Evolutionary conservation across 2,329 filamentous ascomycete species (phyloP).

Genomic region (Immersiporthe knoxdaviesiana): DNA sequence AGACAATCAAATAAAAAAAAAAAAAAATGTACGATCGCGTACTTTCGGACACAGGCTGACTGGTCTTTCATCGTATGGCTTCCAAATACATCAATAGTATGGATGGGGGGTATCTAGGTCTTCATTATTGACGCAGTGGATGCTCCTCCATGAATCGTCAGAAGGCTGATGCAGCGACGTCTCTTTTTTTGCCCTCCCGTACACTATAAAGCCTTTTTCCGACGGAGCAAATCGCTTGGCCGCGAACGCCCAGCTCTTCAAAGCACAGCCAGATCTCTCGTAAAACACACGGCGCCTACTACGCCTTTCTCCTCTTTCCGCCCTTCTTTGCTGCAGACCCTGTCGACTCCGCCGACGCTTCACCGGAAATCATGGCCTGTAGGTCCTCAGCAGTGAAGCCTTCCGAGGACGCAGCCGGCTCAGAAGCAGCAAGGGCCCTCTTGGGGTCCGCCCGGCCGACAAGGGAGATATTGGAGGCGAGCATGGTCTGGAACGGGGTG

Average conservation of each 20-base stretch:
- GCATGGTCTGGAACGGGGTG: slow-evolving; percentile 76
- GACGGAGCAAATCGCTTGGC: background rate
- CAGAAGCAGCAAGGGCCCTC: slow-evolving; percentile 44
- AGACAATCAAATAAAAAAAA: background rate
- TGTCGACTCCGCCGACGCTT: slow-evolving; percentile 40
- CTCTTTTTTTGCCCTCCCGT: background rate
- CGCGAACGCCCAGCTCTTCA: background rate
- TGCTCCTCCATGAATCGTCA: background rate
- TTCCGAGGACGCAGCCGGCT: slow-evolving; percentile 42
- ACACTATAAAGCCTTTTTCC: background rate
- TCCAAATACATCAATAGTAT: background rate
- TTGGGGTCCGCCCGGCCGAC: slow-evolving; percentile 70
- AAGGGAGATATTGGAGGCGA: slow-evolving; percentile 68
- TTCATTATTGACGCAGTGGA: background rate
- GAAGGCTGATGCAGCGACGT: background rate
- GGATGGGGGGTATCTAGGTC: slow-evolving; percentile 2
- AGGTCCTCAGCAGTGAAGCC: slow-evolving; percentile 50
- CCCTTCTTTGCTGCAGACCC: slow-evolving; percentile 44
- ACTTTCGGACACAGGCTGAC: background rate
- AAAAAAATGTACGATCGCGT: background rate
- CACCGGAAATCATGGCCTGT: slow-evolving; percentile 49
- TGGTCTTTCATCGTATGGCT: background rate
- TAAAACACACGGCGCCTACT: slow-evolving; percentile 32
- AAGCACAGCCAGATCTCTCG: background rate
- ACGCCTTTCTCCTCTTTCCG: slow-evolving; percentile 53